phyloP scores from a whole-genome alignment of 805 yeast genomes.

The Wickerhamiella azymoides region DNA sequence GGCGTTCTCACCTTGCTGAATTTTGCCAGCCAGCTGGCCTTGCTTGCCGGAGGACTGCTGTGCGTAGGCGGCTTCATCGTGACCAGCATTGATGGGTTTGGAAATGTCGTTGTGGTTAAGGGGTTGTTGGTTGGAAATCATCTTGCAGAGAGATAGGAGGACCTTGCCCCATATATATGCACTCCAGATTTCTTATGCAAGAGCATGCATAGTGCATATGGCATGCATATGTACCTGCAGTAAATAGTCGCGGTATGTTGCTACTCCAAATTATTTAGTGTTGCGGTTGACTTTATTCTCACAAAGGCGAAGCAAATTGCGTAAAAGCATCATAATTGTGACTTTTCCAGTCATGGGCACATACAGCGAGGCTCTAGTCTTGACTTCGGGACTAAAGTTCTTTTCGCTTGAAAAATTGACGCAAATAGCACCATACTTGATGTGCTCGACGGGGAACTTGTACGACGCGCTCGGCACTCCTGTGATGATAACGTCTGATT shows the following conservation, averaged over 20 bases:
- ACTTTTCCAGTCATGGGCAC: constrained; percentile 96
- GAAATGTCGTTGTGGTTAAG: background rate
- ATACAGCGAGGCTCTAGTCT: constrained; percentile 74
- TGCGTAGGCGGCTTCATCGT: background rate
- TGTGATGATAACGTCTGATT: constrained; percentile 84
- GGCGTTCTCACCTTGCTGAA: background rate
- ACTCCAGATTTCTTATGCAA: background rate
- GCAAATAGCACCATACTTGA: constrained; percentile 79
- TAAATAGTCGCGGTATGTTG: background rate
- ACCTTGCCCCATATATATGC: background rate
- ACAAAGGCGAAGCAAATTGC: constrained; percentile 73
- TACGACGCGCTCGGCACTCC: constrained; percentile 82
- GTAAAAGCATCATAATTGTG: constrained; percentile 83
- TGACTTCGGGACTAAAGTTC: constrained; percentile 69
- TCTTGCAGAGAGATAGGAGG: background rate
- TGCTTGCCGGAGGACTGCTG: background rate
- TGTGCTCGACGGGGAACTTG: constrained; percentile 71
- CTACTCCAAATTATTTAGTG: background rate
- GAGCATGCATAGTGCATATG: background rate
- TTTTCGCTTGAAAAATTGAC: constrained; percentile 81
- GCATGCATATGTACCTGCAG: background rate
- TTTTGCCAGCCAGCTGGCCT: background rate
- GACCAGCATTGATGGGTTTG: background rate
- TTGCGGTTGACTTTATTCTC: constrained; percentile 37
- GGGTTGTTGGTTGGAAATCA: background rate